phyloP scores from a whole-genome alignment of 1,284 basidiomycete genomes.

The Rhodotorula mucilaginosa region DNA sequence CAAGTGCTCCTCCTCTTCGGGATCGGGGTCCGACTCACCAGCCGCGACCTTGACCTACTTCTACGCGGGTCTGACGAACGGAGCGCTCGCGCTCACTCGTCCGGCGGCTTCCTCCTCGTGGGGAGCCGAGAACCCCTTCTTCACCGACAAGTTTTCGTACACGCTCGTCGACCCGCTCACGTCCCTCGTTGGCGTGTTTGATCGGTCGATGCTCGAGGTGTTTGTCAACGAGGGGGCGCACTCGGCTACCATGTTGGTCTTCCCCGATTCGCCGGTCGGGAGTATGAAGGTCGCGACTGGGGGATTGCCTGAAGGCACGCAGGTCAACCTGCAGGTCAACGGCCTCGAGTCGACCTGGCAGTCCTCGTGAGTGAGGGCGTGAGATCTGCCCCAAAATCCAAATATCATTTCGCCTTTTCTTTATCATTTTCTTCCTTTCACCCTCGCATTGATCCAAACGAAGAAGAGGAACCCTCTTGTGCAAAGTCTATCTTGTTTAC shows the following conservation, averaged over 20 bases:
- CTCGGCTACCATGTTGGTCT: neutral
- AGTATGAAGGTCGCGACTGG: neutral
- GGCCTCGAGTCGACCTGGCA: constrained; percentile 5
- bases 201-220: constrained; percentile 14
- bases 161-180: neutral
- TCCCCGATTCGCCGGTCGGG: neutral
- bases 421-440: too few relatives aligned
- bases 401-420: too few relatives aligned
- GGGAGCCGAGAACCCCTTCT: constrained; percentile 6
- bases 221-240: constrained; percentile 10
- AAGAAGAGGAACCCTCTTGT: neutral
- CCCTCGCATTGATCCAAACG: too few relatives aligned
- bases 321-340: neutral
- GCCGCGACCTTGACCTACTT: constrained; percentile 13
- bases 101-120: neutral
- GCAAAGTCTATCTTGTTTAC: neutral
- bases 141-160: constrained; percentile 4
- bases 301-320: constrained; percentile 7
- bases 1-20: neutral
- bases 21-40: neutral
- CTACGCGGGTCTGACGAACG: constrained; percentile 1
- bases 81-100: neutral
- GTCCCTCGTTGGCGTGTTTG: constrained; percentile 8
- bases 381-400: too few relatives aligned
- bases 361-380: neutral